These are phyloP conservation scores for Mycena crocata DNA, from an alignment of 768 basidiomycete genomes.

Conservation along the genomic window DNA sequence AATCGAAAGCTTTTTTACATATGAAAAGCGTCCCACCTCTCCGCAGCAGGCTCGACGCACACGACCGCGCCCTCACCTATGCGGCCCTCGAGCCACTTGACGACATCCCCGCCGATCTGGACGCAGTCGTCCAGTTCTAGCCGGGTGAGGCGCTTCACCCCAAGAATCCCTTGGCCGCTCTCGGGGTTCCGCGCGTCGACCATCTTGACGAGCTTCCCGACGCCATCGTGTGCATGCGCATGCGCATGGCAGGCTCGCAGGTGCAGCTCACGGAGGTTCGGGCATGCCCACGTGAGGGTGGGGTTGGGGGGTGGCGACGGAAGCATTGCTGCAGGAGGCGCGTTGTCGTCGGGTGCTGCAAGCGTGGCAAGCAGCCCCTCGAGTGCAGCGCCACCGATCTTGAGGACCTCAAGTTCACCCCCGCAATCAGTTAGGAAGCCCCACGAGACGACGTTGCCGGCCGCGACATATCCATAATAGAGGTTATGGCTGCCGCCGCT, in stretches of 20 bases:
- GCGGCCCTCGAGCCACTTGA: conserved; percentile 72
- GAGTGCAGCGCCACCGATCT: conserved; percentile 72
- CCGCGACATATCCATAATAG: conserved; percentile 67
- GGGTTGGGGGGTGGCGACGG: background rate
- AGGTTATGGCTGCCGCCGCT: background rate
- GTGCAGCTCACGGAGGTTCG: conserved; percentile 67
- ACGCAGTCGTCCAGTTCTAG: conserved; percentile 79
- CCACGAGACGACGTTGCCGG: conserved; percentile 74
- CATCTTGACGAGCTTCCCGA: conserved; percentile 76
- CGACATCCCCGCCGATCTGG: conserved; percentile 73
- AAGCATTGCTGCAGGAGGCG: too few relatives aligned
- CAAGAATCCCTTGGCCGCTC: conserved; percentile 11
- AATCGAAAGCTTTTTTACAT: background rate
- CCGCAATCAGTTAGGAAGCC: conserved; percentile 68
- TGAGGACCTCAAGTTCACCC: conserved; percentile 65
- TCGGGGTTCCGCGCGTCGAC: conserved; percentile 79
- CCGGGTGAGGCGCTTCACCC: conserved; percentile 54
- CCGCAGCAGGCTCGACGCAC: conserved; percentile 13
- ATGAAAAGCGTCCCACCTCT: background rate
- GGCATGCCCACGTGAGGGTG: conserved; percentile 67
- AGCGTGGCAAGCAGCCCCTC: conserved; percentile 73
- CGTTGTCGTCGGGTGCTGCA: conserved; percentile 60
- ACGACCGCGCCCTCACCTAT: conserved; percentile 58
- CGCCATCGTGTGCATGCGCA: conserved; percentile 57
- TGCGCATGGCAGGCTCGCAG: conserved; percentile 69